These are phyloP conservation scores for Xylaria multiplex DNA, from an alignment of 2,329 filamentous ascomycete genomes.

Conservation along the genomic window DNA sequence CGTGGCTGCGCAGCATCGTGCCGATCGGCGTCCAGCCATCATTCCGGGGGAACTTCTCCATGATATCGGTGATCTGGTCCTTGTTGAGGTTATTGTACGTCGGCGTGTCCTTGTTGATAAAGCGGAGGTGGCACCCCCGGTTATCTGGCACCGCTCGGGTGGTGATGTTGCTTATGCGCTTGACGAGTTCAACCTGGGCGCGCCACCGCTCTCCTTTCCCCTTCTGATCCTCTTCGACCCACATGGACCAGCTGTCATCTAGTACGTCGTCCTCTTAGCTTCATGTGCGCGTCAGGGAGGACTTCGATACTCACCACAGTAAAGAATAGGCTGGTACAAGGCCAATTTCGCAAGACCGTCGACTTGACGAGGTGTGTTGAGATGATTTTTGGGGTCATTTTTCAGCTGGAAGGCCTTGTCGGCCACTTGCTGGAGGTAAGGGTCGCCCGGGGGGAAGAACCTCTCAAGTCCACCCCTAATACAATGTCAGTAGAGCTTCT, in stretches of 20 bases:
- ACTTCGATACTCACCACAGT: constrained; percentile 30
- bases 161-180: constrained; percentile 32
- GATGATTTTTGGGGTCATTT: constrained; percentile 30
- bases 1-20: constrained; percentile 25
- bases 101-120: constrained; percentile 33
- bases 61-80: constrained; percentile 16
- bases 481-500: constrained; percentile 12
- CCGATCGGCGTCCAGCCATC: constrained; percentile 35
- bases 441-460: constrained; percentile 33
- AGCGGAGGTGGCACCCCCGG: constrained; percentile 31
- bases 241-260: constrained; percentile 38
- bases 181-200: constrained; percentile 30
- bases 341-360: constrained; percentile 34
- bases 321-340: constrained; percentile 34
- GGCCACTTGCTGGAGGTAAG: constrained; percentile 35
- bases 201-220: constrained; percentile 30
- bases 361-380: constrained; percentile 32
- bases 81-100: constrained; percentile 30
- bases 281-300: not conserved
- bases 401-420: constrained; percentile 30
- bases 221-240: constrained; percentile 29
- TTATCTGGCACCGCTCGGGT: constrained; percentile 31
- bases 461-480: constrained; percentile 28
- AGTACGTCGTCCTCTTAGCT: not conserved
- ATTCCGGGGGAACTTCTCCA: constrained; percentile 13